Base-by-base conservation (phyloP, 2,329 filamentous ascomycete genomes). In the Gyromitra esculenta region DNA sequence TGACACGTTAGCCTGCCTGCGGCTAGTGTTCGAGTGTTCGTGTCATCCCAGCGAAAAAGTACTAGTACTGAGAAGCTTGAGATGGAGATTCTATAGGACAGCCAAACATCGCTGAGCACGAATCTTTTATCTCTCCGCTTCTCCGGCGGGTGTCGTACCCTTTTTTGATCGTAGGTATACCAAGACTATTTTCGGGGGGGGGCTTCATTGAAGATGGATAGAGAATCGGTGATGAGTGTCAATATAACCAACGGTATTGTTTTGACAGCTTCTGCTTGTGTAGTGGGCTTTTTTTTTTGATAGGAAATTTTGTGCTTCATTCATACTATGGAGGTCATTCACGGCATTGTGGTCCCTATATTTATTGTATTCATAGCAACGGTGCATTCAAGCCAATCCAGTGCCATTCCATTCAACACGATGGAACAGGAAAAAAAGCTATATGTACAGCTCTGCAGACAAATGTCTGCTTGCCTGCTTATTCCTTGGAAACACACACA, bases 1-100 rank as follows among this genome's bases (percentile, higher is more conserved):
- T 75, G 66, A 75, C 72, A 75, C 72, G 72, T 75, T 75, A 71
- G 43, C 72, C 25, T 70, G 48, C 50, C 50, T 70, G 59, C 65
- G 52, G 59, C 72, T 65, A 75, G 43, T 45, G 21, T 37, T 63
- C 39, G 63, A 62, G 31, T 41, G 64, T 31, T 67, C 59, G 72
- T 52, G 66, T 69, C 72, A 68, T 65, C 18, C 59, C 35, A 21
- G 52, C 21, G 11, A 50, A 65, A 48, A 45, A 25, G 31, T 56
- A 70, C 66, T 35, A 75, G 59, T 75, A 15, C 21, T 43, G 0
- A 31, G 5, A 35, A 41, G 31, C 59, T 13, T 50, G 21, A 64
- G 50, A 71, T 70, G 59, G 5, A 66, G 71, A 31, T 31, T 75
- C 41, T 65, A 39, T 75, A 71, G 59, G 25, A 66, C 50, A 71